Evolutionary conservation across 2,329 filamentous ascomycete species (phyloP), one percentile per base, ranked within the genome.

Genomic region (Aspergillus novoparasiticus): DNA sequence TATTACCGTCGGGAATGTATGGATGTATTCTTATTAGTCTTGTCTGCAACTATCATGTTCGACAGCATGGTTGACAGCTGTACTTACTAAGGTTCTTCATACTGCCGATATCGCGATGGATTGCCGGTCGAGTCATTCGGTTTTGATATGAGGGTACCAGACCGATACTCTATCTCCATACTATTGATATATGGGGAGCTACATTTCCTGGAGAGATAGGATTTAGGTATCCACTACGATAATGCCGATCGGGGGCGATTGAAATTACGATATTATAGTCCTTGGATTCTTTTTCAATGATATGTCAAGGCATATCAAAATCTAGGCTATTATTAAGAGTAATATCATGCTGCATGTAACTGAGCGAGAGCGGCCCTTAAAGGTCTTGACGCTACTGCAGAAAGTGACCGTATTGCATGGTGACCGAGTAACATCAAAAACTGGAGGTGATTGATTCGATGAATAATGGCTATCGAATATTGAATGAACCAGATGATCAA

Each of bases 31-130:
- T 28, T 36, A 36, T 36, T 36, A 19, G 36, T 41, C 4, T 16
- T 19, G 36, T 41, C 45, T 48, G 45, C 45, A 48, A 6, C 23
- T 26, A 23, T 11, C 26, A 50, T 50, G 46, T 50, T 50, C 46
- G 30, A 51, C 48, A n/a, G 48, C 48, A 51, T 51, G 48, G 48
- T 51, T 51, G 48, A 51, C 48, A 51, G 48, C 48, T 30, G 46
- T 50, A 50, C 46, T 50, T 19, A 19, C 46, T n/a, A 50, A 30
- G 46, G 16, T 19, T 50, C 23, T 50, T 32, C 46, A 50, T 30
- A 19, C 28, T 51, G 48, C 48, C 28, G 48, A 51, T 51, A 51
- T 51, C 48, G 28, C 48, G 16, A 34, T 34, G 28, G 21, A n/a
- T 4, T 23, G 9, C 28, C 14, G 48, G 30, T 21, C 28, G 28